Percentiles rank a stretch among this genome's conserved stretches.
Conservation (phyloP, 2,329 filamentous ascomycete genomes). For the Beauveria brongniartii region DNA sequence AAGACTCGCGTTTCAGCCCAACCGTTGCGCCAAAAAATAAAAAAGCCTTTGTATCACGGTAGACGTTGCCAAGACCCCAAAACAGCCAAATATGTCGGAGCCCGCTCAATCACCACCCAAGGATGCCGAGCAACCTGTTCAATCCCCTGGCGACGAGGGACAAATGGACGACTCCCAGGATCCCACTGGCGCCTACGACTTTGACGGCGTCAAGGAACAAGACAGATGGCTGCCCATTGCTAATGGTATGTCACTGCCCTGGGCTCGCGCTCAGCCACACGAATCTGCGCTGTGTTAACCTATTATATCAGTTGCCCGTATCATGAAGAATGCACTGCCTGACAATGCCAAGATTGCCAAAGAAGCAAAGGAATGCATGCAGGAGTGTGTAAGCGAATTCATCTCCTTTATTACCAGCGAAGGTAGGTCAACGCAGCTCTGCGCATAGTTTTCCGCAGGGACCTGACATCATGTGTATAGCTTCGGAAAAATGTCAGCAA, state of each 20-base stretch:
- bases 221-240: constrained; percentile 99
- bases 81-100: constrained; percentile 85
- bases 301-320: constrained; percentile 80
- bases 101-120: constrained; percentile 80
- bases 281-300: background rate
- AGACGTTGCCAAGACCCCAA: constrained; percentile 19
- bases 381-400: constrained; percentile 99
- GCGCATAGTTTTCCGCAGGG: constrained; percentile 9
- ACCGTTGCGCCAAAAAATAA: constrained; percentile 18
- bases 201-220: constrained; percentile 94
- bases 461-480: constrained; percentile 36
- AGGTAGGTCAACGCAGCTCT: constrained; percentile 50
- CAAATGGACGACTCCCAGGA: constrained; percentile 84
- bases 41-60: constrained; percentile 48
- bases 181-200: constrained; percentile 76
- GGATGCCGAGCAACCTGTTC: constrained; percentile 88
- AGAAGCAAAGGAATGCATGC: constrained; percentile 99
- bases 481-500: constrained; percentile 98
- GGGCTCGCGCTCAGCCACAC: background rate
- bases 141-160: constrained; percentile 89
- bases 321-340: constrained; percentile 96
- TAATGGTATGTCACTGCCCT: constrained; percentile 73
- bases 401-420: constrained; percentile 99
- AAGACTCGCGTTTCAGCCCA: constrained; percentile 6
- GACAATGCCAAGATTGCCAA: constrained; percentile 99